Conservation (phyloP, 768 basidiomycete genomes). For the Galerina marginata region DNA sequence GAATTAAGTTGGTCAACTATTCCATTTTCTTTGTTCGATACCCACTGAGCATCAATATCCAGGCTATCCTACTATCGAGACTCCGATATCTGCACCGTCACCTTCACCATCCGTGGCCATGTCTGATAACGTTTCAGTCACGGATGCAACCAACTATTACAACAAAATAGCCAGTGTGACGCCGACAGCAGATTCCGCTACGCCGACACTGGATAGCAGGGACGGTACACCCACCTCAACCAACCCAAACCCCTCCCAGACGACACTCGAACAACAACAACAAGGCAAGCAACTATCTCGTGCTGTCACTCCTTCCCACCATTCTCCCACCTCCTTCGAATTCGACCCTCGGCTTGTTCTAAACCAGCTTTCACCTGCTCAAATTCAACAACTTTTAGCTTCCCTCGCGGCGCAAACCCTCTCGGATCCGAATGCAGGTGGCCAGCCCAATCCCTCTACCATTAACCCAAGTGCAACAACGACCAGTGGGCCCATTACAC, state of each 20-base stretch:
- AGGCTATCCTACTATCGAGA: conserved; percentile 55
- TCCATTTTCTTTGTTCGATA: conserved; percentile 4
- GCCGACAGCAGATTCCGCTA: too few relatives aligned
- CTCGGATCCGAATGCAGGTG: conserved; percentile 29
- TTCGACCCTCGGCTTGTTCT: conserved; percentile 55
- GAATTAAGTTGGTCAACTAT: conserved; percentile 20
- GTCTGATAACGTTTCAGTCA: conserved; percentile 34
- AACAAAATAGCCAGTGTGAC: neutral
- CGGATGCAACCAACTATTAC: conserved; percentile 10
- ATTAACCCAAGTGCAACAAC: conserved; percentile 25
- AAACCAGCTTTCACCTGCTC: conserved; percentile 57
- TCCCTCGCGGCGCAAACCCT: conserved; percentile 44
- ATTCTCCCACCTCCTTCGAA: conserved; percentile 29
- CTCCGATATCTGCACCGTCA: conserved; percentile 44
- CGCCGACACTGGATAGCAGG: neutral
- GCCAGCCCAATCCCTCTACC: conserved; percentile 22
- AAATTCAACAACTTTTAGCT: conserved; percentile 63
- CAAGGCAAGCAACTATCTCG: conserved; percentile 25
- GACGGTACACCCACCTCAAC: conserved; percentile 6
- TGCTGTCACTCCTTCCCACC: conserved; percentile 26
- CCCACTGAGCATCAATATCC: neutral
- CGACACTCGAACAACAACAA: conserved; percentile 13
- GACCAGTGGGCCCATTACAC: conserved; percentile 32
- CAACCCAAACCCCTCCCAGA: conserved; percentile 1
- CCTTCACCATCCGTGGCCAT: conserved; percentile 38